Evolutionary conservation across 2,329 filamentous ascomycete species (phyloP).

Genomic region (Ceratocystis diversiconidia): DNA sequence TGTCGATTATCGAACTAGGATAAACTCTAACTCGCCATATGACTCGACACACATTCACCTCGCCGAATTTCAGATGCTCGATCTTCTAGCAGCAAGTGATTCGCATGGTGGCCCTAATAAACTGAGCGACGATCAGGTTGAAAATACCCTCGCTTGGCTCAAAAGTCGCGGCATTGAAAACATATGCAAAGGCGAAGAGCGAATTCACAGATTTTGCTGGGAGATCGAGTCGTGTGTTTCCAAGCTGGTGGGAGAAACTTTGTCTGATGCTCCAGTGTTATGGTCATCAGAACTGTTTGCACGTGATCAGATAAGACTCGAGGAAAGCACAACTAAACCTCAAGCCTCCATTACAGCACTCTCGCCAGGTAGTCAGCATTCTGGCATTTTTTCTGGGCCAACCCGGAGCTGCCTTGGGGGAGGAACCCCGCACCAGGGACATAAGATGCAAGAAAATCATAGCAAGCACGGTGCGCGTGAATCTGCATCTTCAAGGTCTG

Average conservation of each 20-base stretch:
- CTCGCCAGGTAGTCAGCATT: conserved; percentile 35
- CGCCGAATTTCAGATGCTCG: conserved; percentile 72
- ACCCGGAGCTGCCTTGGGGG: conserved; percentile 26
- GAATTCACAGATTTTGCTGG: conserved; percentile 84
- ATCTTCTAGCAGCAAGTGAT: conserved; percentile 67
- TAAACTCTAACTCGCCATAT: conserved; percentile 29
- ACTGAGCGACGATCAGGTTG: conserved; percentile 85
- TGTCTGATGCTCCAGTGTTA: conserved; percentile 71
- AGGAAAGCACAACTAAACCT: conserved; percentile 26
- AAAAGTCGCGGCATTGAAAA: conserved; percentile 72
- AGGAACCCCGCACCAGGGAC: conserved; percentile 19
- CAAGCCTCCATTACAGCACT: conserved; percentile 27
- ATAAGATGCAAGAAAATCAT: conserved; percentile 43
- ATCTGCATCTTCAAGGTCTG: background rate
- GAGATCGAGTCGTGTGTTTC: conserved; percentile 78
- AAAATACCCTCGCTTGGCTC: conserved; percentile 72
- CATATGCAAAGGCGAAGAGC: conserved; percentile 86
- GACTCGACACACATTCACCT: conserved; percentile 57
- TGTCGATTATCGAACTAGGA: conserved; percentile 23
- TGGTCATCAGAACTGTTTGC: conserved; percentile 87
- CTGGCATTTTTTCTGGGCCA: conserved; percentile 41
- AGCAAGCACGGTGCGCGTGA: conserved; percentile 19
- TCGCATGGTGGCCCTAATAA: conserved; percentile 89
- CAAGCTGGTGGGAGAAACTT: conserved; percentile 70
- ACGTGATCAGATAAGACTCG: conserved; percentile 54